Percentiles rank a stretch among this genome's conserved stretches.
phyloP scores from a whole-genome alignment of 106 monocot species.

The Phalaenopsis equestris region DNA sequence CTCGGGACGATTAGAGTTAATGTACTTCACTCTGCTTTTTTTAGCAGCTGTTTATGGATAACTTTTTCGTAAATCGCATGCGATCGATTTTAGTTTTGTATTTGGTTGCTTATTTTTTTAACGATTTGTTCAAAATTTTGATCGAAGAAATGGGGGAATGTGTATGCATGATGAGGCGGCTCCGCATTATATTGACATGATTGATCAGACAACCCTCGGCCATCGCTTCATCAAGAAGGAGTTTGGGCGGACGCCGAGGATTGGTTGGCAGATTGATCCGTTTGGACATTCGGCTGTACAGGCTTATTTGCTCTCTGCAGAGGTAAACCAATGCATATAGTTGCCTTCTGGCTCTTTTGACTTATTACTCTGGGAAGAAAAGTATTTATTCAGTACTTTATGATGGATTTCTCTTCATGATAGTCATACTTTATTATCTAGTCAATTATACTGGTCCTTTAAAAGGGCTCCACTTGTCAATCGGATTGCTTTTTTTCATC shows the following conservation, averaged over 20 bases:
- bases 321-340: constrained; percentile 32
- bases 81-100: too few species aligned
- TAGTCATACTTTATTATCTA: too few species aligned
- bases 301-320: constrained; percentile 83
- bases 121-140: not conserved
- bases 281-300: constrained; percentile 98
- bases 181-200: constrained; percentile 94
- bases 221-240: constrained; percentile 80
- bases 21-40: constrained; percentile 27
- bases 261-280: constrained; percentile 99
- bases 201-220: constrained; percentile 97
- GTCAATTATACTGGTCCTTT: too few species aligned
- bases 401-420: too few species aligned
- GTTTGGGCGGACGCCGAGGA: constrained; percentile 71
- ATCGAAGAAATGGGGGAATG: constrained; percentile 86
- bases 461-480: too few species aligned
- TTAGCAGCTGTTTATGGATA: not conserved
- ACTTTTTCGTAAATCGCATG: too few species aligned
- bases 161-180: constrained; percentile 99
- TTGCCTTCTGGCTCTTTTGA: too few species aligned
- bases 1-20: constrained; percentile 89
- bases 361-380: too few species aligned
- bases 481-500: too few species aligned
- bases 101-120: too few species aligned
- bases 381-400: too few species aligned